A percentile compares a stretch with the other conserved stretches of the same genome.
phyloP scores from a whole-genome alignment of 129 eudicot species.

The Smallanthus sonchifolius region DNA sequence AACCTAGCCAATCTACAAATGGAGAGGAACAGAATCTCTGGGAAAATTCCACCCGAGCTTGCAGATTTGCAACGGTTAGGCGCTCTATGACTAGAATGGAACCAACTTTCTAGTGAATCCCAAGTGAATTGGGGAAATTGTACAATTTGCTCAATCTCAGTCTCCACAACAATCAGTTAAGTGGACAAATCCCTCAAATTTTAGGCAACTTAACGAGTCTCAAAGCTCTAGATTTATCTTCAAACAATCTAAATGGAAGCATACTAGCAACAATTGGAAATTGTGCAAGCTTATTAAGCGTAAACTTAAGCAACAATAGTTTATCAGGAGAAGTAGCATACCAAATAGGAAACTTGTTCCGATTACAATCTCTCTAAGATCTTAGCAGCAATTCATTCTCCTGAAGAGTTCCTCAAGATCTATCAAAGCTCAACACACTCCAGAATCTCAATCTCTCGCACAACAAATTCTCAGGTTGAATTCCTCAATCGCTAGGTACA shows the following conservation, averaged over 20 bases:
- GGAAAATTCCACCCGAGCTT: conserved; percentile 61
- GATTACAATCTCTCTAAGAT: conserved; percentile 49
- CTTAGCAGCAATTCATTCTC: conserved; percentile 71
- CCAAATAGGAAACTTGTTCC: conserved; percentile 51
- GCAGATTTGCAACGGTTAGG: conserved; percentile 49
- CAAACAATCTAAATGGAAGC: conserved; percentile 49
- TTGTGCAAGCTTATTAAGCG: conserved; percentile 41
- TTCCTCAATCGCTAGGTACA: conserved; percentile 53
- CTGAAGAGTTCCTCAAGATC: conserved; percentile 56
- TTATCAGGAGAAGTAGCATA: conserved; percentile 61
- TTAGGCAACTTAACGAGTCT: conserved; percentile 48
- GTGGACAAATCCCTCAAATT: conserved; percentile 53
- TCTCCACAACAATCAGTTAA: conserved; percentile 59
- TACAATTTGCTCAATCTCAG: conserved; percentile 38
- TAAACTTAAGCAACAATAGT: conserved; percentile 57
- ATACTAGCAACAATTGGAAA: conserved; percentile 55
- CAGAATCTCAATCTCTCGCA: conserved; percentile 65
- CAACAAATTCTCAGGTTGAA: conserved; percentile 61
- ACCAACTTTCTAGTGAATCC: conserved; percentile 64
- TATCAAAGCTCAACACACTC: conserved; percentile 51
- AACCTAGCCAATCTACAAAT: conserved; percentile 51
- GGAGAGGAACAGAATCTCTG: conserved; percentile 58
- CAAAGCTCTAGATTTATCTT: conserved; percentile 59
- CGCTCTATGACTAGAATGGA: conserved; percentile 44
- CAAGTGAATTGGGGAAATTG: conserved; percentile 48